Evolutionary conservation across 345 rosid species (phyloP), one percentile per base, ranked within the genome.

Genomic region (Lepidium africanum): DNA sequence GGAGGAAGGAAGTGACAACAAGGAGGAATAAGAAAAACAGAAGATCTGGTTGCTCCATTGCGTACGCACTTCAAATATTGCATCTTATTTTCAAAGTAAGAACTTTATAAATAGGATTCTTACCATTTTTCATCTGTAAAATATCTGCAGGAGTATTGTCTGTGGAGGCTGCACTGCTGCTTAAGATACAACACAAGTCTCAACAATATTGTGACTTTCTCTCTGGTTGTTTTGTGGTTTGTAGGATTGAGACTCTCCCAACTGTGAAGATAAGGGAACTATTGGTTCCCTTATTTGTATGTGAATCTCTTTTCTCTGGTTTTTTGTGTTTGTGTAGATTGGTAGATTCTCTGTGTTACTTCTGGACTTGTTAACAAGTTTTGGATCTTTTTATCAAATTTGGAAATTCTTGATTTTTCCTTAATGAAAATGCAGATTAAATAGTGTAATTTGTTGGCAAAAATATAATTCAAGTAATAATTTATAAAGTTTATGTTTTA

Each of bases 101-200:
- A 54, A 19, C 7, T 21, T 42, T 32, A 46, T 9, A 16, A 55
- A 47, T 15, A 50, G 57, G 59, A 48, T 8, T 21, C 13, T 43
- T 14, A 59, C 46, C 12, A 16, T 1, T 57, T n/a, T 45, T 56
- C 41, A 65, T 47, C 7, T 65, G 9, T 56, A 13, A 14, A 35
- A 8, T 19, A 1, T 23, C 9, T 81, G 77, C 86, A 86, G 96
- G 80, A 83, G 81, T 63, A 83, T 91, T 10, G 70, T 91, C 45
- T 90, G 97, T 8, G 95, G 97, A 73, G 93, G 97, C 36, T 88
- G 96, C 48, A 80, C 53, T 16, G 65, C 60, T 30, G 84, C 81
- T 51, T 89, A 85, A 63, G 61, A 47, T 33, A 74, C 7, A 51
- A 25, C 61, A 39, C 9, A 27, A 65, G 16, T 48, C 19, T 17